Evolutionary conservation across 2,329 filamentous ascomycete genomes (phyloP), one percentile per base, ranked within the genome.

Genomic region (Penicillium aurantiogriseum): DNA sequence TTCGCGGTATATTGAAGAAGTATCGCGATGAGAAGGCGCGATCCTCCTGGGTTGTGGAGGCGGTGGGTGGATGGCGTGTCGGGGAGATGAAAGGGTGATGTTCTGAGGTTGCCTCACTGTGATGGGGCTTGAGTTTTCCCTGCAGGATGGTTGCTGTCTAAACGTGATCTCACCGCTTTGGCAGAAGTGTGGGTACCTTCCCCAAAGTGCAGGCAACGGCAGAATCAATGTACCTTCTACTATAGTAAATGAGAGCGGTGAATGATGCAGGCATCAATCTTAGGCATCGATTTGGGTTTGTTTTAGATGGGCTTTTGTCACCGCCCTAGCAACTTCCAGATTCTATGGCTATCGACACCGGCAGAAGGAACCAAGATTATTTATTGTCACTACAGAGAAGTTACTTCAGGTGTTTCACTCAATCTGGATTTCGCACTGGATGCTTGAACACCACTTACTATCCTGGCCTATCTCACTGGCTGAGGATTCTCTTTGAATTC

Each of bases 21-120:
- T 72, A 74, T 74, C 75, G 73, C 74, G 73, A 76, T 73, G 70
- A 19, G 58, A 59, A 65, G 65, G 74, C 71, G 71, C 75, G 76
- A 77, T 76, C 73, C 73, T 69, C 70, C 65, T 70, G 60, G 58
- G 66, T 63, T 62, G 61, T 47, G 43, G 47, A 53, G 58, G 59
- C 62, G 54, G 67, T 67, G 70, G 71, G 66, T 63, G 61, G 71
- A 69, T 68, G 68, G 61, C 57, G 65, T 66, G 66, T 72, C 66
- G 68, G 64, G 67, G 69, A 66, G 75, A 71, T 76, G 74, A 74
- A 74, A 74, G 71, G 72, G 71, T 69, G 72, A 71, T 70, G 70
- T 69, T 71, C 66, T 69, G 69, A 72, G 67, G 69, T 76, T 68
- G 72, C 73, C 74, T 76, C 69, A 66, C 65, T 68, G 63, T 62